phyloP scores from a whole-genome alignment of 108 stramenopile genomes.

The Bacterosira constricta region DNA sequence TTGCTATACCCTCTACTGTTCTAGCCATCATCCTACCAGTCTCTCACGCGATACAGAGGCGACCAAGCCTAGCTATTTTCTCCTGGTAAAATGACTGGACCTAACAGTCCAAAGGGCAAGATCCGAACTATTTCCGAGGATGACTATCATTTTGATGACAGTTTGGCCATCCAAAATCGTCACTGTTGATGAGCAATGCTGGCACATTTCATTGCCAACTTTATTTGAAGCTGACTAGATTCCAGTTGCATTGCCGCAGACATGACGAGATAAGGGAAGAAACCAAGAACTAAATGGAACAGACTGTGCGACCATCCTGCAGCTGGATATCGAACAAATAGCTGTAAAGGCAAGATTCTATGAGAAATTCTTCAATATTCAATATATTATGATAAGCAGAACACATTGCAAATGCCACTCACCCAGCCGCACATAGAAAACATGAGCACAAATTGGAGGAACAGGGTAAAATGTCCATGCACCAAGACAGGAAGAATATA shows the following conservation, averaged over 20 bases:
- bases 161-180: neutral
- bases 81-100: no score
- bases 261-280: slow-evolving; percentile 47
- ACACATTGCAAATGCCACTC: no score
- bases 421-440: slow-evolving; percentile 42
- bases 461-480: slow-evolving; percentile 27
- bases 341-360: no score
- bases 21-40: no score
- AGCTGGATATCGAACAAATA: slow-evolving; percentile 61
- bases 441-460: slow-evolving; percentile 31
- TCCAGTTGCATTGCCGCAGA: slow-evolving; percentile 17
- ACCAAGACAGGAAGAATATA: slow-evolving; percentile 64
- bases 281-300: slow-evolving; percentile 65
- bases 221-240: slow-evolving; percentile 31
- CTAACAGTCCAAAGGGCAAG: no score
- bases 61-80: no score
- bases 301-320: slow-evolving; percentile 80
- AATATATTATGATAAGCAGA: no score
- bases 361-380: no score
- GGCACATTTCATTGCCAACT: slow-evolving; percentile 29
- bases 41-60: no score
- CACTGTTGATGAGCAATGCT: slow-evolving; percentile 1
- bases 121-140: no score
- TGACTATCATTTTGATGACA: no score
- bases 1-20: no score